These are phyloP conservation scores for Extremus antarcticus DNA, from an alignment of 495 filamentous ascomycete genomes.

Conservation along the genomic window DNA sequence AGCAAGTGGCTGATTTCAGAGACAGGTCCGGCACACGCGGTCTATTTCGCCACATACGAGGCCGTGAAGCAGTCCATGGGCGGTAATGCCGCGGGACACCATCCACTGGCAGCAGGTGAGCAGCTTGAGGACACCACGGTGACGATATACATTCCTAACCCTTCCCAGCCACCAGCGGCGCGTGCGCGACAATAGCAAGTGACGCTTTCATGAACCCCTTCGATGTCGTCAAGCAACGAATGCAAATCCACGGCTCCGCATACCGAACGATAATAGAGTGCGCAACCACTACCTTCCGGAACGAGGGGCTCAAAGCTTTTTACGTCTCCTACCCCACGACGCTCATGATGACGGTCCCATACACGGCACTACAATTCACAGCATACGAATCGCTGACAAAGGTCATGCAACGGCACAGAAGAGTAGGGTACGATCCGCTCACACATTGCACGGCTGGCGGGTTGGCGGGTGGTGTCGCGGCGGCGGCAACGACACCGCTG, in stretches of 20 bases:
- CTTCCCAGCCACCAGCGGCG: constrained; percentile 69
- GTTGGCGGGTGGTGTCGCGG: constrained; percentile 84
- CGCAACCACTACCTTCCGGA: constrained; percentile 71
- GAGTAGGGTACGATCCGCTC: constrained; percentile 61
- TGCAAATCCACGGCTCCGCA: constrained; percentile 94
- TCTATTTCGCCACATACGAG: constrained; percentile 98
- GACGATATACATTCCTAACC: not conserved
- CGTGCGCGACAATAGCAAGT: constrained; percentile 87
- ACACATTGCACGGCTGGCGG: constrained; percentile 89
- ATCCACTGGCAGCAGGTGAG: constrained; percentile 83
- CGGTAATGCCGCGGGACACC: constrained; percentile 81
- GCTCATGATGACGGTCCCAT: constrained; percentile 95
- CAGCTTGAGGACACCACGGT: not conserved
- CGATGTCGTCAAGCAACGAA: constrained; percentile 98
- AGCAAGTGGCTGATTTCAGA: constrained; percentile 20
- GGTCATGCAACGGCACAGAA: constrained; percentile 40
- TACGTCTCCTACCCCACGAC: constrained; percentile 99
- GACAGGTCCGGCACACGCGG: constrained; percentile 86
- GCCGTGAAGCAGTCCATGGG: constrained; percentile 91
- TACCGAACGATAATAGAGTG: constrained; percentile 79
- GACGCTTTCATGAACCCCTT: constrained; percentile 99
- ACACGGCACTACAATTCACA: constrained; percentile 91
- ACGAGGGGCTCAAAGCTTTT: constrained; percentile 83
- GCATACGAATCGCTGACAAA: constrained; percentile 96
- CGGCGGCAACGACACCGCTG: constrained; percentile 85